A percentile compares a stretch with the other conserved stretches of the same genome.
Evolutionary conservation across 169 alveolate genomes (phyloP).

Genomic region (Plasmodium gaboni): DNA sequence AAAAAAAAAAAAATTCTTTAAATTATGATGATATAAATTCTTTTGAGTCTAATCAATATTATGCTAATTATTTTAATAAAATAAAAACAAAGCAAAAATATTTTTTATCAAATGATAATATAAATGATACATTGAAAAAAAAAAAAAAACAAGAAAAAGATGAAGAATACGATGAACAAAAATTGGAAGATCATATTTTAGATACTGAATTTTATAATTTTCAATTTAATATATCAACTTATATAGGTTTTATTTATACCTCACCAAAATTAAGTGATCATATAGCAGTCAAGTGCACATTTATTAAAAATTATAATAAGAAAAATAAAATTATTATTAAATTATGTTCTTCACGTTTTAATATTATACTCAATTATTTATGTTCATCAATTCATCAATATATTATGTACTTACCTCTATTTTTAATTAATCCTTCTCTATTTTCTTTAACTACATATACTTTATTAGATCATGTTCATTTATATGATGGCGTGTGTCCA

Average conservation of each 20-base stretch:
- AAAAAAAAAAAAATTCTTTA: not conserved
- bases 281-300: slow-evolving; percentile 69
- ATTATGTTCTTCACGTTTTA: slow-evolving; percentile 35
- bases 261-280: slow-evolving; percentile 66
- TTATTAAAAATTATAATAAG: not conserved
- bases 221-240: slow-evolving; percentile 59
- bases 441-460: slow-evolving; percentile 29
- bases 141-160: not conserved
- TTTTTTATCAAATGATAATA: not conserved
- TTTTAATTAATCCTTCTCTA: slow-evolving; percentile 14
- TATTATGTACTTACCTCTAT: slow-evolving; percentile 19
- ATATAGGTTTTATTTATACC: slow-evolving; percentile 71
- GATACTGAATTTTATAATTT: slow-evolving; percentile 40
- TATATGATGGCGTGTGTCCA: slow-evolving; percentile 13
- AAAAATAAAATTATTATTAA: not conserved
- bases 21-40: slow-evolving; percentile 13
- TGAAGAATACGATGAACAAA: not conserved
- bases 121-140: not conserved
- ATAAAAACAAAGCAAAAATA: slow-evolving; percentile 21
- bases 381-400: slow-evolving; percentile 24
- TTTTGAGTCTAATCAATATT: slow-evolving; percentile 1
- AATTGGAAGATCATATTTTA: not conserved
- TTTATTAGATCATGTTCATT: slow-evolving; percentile 22
- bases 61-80: slow-evolving; percentile 49
- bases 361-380: slow-evolving; percentile 12